Conservation (phyloP, 139 green algal species). For the Klebsormidium nitens region DNA sequence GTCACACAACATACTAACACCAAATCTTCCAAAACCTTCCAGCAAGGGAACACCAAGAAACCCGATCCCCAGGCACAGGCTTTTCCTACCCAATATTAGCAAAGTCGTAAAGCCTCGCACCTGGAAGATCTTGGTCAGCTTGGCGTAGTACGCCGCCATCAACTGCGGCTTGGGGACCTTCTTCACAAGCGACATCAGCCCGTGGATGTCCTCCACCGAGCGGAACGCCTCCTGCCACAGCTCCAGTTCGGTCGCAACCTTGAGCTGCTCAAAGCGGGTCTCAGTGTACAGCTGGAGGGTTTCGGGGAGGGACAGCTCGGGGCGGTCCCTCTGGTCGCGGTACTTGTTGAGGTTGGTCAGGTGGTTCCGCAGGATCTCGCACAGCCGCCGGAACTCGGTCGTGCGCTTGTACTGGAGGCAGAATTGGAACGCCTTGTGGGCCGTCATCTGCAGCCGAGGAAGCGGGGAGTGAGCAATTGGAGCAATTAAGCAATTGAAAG, state of each 20-base stretch:
- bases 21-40: too few relatives aligned
- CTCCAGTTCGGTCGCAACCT: slow-evolving; percentile 89
- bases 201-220: slow-evolving; percentile 96
- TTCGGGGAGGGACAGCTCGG: slow-evolving; percentile 84
- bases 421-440: slow-evolving; percentile 72
- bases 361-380: slow-evolving; percentile 97
- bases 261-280: slow-evolving; percentile 96
- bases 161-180: slow-evolving; percentile 82
- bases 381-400: slow-evolving; percentile 95
- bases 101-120: too few relatives aligned
- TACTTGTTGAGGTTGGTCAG: slow-evolving; percentile 92
- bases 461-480: too few relatives aligned
- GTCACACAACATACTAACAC: too few relatives aligned
- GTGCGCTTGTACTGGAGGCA: slow-evolving; percentile 96
- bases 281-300: slow-evolving; percentile 89
- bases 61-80: too few relatives aligned
- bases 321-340: slow-evolving; percentile 76
- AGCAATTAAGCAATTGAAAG: too few relatives aligned
- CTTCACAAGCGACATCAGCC: slow-evolving; percentile 77
- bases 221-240: slow-evolving; percentile 98
- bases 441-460: slow-evolving; percentile 54
- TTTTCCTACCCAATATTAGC: too few relatives aligned
- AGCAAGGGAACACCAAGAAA: too few relatives aligned
- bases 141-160: slow-evolving; percentile 94
- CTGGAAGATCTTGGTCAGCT: slow-evolving; percentile 85